These are phyloP conservation scores for Spergularia marina DNA, from an alignment of 148 eudicot genomes.

Conservation along the genomic window DNA sequence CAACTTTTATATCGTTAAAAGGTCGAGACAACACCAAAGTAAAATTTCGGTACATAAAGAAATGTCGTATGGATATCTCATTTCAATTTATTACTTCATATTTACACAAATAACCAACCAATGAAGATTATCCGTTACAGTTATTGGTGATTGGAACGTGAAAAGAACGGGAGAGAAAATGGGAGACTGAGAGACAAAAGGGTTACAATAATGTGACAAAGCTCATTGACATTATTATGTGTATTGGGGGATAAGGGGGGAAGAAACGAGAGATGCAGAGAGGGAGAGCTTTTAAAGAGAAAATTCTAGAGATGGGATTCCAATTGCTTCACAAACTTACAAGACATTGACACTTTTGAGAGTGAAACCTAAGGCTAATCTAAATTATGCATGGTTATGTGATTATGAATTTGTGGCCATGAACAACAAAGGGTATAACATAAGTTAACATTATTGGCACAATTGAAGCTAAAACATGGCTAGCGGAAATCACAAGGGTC, in stretches of 20 bases:
- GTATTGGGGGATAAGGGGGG: constrained; percentile 15
- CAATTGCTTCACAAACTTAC: constrained; percentile 1
- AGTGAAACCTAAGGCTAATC: neutral
- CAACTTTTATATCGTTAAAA: no score
- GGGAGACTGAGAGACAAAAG: constrained; percentile 2
- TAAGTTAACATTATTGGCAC: neutral
- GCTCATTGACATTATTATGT: constrained; percentile 15
- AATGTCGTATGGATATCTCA: no score
- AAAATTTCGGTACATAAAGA: no score
- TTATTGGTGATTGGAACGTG: neutral
- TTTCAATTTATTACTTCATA: no score
- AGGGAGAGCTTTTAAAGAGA: constrained; percentile 1
- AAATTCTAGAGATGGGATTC: neutral
- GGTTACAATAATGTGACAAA: constrained; percentile 17
- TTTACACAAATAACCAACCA: no score
- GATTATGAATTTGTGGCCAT: neutral
- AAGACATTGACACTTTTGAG: neutral
- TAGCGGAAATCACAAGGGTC: no score
- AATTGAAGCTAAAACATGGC: no score
- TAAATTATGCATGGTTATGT: neutral
- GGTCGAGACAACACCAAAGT: no score
- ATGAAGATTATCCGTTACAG: no score
- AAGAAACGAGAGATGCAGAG: neutral
- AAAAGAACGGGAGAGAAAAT: constrained; percentile 17
- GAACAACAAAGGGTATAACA: no score